Percentiles rank a stretch among this genome's conserved stretches.
phyloP scores from a whole-genome alignment of 352 stramenopile species.

The Phytophthora podocarpi region DNA sequence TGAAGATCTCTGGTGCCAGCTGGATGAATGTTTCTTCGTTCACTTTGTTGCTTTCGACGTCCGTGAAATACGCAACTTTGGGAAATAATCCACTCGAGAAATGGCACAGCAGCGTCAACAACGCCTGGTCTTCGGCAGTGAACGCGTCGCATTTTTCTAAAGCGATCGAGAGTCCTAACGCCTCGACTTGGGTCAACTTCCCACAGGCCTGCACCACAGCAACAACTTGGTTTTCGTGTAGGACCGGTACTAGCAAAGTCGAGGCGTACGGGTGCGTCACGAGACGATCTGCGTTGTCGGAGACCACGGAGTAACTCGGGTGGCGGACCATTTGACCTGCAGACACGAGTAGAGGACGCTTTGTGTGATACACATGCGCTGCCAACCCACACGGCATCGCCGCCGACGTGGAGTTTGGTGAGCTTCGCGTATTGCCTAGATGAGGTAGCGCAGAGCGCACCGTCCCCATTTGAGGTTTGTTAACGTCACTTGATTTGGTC shows the following conservation, averaged over 20 bases:
- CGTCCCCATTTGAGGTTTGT: constrained; percentile 35
- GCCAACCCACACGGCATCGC: constrained; percentile 54
- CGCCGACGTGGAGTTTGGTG: neutral
- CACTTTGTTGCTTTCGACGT: constrained; percentile 82
- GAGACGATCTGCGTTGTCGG: constrained; percentile 67
- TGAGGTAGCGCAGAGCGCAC: constrained; percentile 50
- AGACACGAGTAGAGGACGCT: constrained; percentile 58
- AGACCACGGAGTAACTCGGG: constrained; percentile 52
- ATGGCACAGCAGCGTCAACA: constrained; percentile 58
- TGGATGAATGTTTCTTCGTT: constrained; percentile 83
- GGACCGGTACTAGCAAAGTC: constrained; percentile 61
- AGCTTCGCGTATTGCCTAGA: constrained; percentile 7
- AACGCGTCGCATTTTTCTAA: constrained; percentile 71
- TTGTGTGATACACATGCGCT: constrained; percentile 71
- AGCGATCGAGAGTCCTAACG: constrained; percentile 63
- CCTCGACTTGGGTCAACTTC: constrained; percentile 61
- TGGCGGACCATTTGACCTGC: constrained; percentile 55
- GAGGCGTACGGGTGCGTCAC: constrained; percentile 60
- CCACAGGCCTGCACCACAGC: constrained; percentile 70
- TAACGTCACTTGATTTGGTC: constrained; percentile 18
- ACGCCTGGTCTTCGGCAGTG: constrained; percentile 55
- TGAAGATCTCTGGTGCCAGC: constrained; percentile 78
- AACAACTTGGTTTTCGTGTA: constrained; percentile 41
- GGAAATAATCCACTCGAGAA: constrained; percentile 68
- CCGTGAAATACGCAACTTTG: constrained; percentile 79